Conservation (phyloP, 1,284 basidiomycete genomes). For the Ustilago esculenta region DNA sequence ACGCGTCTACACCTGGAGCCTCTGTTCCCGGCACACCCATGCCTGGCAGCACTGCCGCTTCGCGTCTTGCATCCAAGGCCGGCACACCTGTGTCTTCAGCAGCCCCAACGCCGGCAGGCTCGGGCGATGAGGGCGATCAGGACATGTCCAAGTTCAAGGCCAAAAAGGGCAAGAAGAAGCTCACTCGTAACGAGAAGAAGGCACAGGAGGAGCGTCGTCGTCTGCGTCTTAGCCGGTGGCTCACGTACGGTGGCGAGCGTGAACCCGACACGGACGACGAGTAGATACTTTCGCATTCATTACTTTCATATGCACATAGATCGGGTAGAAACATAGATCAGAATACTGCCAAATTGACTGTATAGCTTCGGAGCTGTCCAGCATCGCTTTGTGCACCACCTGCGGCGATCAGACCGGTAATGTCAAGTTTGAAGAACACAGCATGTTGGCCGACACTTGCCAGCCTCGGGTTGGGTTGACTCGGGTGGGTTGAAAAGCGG, state of each 20-base stretch:
- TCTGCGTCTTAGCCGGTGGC: constrained; percentile 60
- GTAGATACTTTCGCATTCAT: constrained; percentile 3
- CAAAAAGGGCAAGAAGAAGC: constrained; percentile 67
- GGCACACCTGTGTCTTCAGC: constrained; percentile 67
- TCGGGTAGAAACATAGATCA: constrained; percentile 4
- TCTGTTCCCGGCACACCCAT: constrained; percentile 73
- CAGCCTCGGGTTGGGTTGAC: too few species aligned
- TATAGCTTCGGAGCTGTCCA: too few species aligned
- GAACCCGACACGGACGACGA: constrained; percentile 66
- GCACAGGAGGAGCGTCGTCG: constrained; percentile 65
- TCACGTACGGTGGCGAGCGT: constrained; percentile 63
- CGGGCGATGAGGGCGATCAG: constrained; percentile 68
- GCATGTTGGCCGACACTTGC: too few species aligned
- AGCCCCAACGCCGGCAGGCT: constrained; percentile 68
- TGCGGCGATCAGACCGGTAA: too few species aligned
- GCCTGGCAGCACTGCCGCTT: constrained; percentile 68
- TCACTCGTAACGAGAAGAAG: constrained; percentile 66
- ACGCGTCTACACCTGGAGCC: constrained; percentile 75
- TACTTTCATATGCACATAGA: constrained; percentile 5
- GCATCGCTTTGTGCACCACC: too few species aligned
- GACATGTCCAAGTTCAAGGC: constrained; percentile 66
- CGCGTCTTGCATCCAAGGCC: constrained; percentile 64
- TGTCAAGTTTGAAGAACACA: too few species aligned
- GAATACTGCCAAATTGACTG: neutral
- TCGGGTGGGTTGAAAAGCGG: too few species aligned